Evolutionary conservation across 768 basidiomycete species (phyloP), one percentile per base, ranked within the genome.

Genomic region (Tricholoma furcatifolium): DNA sequence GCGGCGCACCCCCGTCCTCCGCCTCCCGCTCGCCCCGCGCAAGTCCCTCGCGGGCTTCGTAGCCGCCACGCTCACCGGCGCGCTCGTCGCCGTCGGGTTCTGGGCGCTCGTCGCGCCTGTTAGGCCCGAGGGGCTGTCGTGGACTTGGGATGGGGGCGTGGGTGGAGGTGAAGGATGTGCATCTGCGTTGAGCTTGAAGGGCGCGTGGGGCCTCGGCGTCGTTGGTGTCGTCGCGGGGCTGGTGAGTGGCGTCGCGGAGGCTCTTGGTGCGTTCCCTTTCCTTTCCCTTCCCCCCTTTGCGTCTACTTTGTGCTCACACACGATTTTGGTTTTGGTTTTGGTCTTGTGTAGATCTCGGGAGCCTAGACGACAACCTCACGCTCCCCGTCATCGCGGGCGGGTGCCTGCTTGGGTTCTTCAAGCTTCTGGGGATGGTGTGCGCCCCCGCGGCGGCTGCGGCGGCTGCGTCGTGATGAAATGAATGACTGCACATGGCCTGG

Each of bases 351-450:
- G 92, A 95, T 67, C 74, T 96, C 2, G 92, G 92, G 15, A 80
- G 79, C 0, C 65, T 93, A 35, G 94, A 97, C 62, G 94, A 97
- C 64, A 96, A 97, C 65, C 67, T 97, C 21, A 95, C 91, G 7
- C 70, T 97, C 21, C 94, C 94, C 4, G 84, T 96, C 63, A 82
- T 95, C 50, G 85, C 91, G 6, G 93, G 93, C 2, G 88, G 83
- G 15, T 80, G 74, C 46, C 66, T 78, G 35, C 60, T 71, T 15
- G 76, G 70, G 8, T 76, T 78, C 61, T 58, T 78, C 49, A 77
- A 74, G 56, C 52, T 75, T 18, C 54, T 74, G 15, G 68, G 70
- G n/a, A 54, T 67, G 30, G 65, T 69, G 14, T 60, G n/a, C n/a
- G n/a, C n/a, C n/a, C n/a, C n/a, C n/a, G n/a, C n/a, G n/a, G n/a